Evolutionary conservation across 768 basidiomycete genomes (phyloP).

Genomic region (Infundibulicybe gibba): DNA sequence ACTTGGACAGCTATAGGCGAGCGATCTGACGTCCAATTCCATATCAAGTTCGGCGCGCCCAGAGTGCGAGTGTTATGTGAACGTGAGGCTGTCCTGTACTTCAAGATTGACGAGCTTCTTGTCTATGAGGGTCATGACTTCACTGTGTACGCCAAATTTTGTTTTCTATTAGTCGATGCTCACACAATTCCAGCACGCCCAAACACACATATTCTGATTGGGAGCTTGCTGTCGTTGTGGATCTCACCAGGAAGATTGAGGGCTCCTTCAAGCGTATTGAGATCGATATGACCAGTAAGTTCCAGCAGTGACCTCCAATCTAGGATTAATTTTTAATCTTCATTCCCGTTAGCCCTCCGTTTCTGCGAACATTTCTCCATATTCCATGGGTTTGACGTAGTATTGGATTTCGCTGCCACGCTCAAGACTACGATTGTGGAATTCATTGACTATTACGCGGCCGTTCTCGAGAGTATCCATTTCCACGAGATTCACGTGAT

Average conservation of each 20-base stretch:
- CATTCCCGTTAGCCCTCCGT: too few relatives aligned
- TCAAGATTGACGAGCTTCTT: constrained; percentile 11
- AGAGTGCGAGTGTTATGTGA: constrained; percentile 13
- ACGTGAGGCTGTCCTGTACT: constrained; percentile 14
- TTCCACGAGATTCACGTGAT: too few relatives aligned
- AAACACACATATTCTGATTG: constrained; percentile 7
- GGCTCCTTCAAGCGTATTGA: constrained; percentile 5
- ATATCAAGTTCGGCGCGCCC: constrained; percentile 14
- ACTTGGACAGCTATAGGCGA: constrained; percentile 5
- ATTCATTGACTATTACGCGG: too few relatives aligned
- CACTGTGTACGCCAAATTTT: constrained; percentile 3
- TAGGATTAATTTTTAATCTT: too few relatives aligned
- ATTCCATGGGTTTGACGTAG: too few relatives aligned
- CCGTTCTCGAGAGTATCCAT: too few relatives aligned
- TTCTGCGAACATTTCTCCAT: too few relatives aligned
- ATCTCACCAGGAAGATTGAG: constrained; percentile 8
- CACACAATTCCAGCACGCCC: constrained; percentile 1
- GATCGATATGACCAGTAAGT: constrained; percentile 12
- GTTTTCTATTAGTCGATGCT: background rate
- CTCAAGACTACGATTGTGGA: too few relatives aligned
- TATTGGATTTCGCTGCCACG: too few relatives aligned
- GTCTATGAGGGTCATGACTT: constrained; percentile 7
- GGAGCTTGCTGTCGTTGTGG: constrained; percentile 12
- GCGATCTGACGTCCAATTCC: constrained; percentile 12
- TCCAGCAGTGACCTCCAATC: background rate